Base-by-base conservation (phyloP, 108 stramenopile species). In the Mediolabrus comicus region DNA sequence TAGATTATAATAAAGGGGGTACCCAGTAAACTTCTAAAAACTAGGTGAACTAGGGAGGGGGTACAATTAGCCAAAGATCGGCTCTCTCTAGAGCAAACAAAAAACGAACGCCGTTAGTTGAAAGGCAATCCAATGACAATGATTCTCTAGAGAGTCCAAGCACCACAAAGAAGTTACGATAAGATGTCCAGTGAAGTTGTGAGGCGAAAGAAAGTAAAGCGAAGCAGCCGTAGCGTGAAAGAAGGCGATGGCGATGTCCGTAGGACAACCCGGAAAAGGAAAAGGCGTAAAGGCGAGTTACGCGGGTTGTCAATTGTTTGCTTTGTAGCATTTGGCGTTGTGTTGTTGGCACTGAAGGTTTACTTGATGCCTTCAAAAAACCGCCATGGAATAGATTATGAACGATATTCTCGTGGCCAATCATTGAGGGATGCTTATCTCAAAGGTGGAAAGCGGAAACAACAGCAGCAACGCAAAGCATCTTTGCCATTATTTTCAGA, bases 351-450 rank as follows among this genome's bases (percentile, higher is more conserved):
- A 9, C 4, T 49, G 22, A 49, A 22, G 46, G 19, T 49, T 22
- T 49, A 9, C 0, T 3, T 49, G 22, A 9, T 24, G 19, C 14
- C 3, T 22, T 49, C 46, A 8, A 33, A 26, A 43, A n/a, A n/a
- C n/a, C 27, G 31, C 55, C n/a, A 34, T 14, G 67, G 56, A 3
- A 41, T 28, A 29, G 25, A 67, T 27, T 53, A 41, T 14, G 66
- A 56, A 12, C 43, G 74, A 1, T 75, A 61, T 26, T 52, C 31
- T 24, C 66, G 74, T 53, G 74, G 38, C 2, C 67, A 75, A 19
- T 55, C 54, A 56, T 30, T 75, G 32, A 52, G 74, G 57, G 61
- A 75, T 67, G 66, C 74, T 3, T 56, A 43, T 4, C 39, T 68
- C 39, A 29, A 29, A 53, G 36, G 34, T 30, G 52, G 33, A 32